Conservation (phyloP, 2,329 filamentous ascomycete species). For the Pestalotiopsis fici region DNA sequence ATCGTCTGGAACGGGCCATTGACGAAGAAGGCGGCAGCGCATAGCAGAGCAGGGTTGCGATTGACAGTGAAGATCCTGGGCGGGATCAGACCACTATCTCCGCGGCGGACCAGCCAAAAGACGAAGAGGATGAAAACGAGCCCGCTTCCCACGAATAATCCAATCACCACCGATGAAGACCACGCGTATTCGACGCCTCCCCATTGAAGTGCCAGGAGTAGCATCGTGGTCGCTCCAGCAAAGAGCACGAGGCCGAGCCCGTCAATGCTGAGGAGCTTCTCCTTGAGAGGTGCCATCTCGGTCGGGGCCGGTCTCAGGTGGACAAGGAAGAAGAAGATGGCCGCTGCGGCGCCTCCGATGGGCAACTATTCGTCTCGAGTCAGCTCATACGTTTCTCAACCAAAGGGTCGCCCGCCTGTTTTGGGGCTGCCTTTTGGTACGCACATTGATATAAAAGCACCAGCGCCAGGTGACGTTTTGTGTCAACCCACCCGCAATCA, state of each 20-base stretch:
- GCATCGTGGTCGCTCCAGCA: constrained; percentile 51
- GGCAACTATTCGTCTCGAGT: constrained; percentile 28
- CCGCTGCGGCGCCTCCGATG: constrained; percentile 48
- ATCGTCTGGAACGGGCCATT: constrained; percentile 2
- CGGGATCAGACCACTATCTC: not conserved
- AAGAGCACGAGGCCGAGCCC: constrained; percentile 48
- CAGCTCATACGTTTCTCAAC: too few species aligned
- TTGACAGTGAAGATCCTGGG: not conserved
- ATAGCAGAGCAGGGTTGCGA: not conserved
- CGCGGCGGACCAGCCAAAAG: constrained; percentile 9
- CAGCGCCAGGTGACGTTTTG: constrained; percentile 18
- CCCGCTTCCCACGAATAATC: constrained; percentile 49
- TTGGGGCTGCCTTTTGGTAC: too few species aligned
- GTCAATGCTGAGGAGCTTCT: constrained; percentile 48
- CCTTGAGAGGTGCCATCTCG: constrained; percentile 31
- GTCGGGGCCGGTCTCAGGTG: constrained; percentile 36
- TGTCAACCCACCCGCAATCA: constrained; percentile 16
- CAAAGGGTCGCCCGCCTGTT: too few species aligned
- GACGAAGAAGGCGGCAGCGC: not conserved
- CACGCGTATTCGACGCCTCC: constrained; percentile 54
- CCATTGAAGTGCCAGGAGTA: constrained; percentile 59
- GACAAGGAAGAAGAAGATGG: constrained; percentile 49
- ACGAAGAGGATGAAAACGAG: constrained; percentile 48
- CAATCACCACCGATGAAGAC: constrained; percentile 48
- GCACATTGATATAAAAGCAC: constrained; percentile 21